phyloP scores from a whole-genome alignment of 441 rosid species.

The Erysimum cheiri region DNA sequence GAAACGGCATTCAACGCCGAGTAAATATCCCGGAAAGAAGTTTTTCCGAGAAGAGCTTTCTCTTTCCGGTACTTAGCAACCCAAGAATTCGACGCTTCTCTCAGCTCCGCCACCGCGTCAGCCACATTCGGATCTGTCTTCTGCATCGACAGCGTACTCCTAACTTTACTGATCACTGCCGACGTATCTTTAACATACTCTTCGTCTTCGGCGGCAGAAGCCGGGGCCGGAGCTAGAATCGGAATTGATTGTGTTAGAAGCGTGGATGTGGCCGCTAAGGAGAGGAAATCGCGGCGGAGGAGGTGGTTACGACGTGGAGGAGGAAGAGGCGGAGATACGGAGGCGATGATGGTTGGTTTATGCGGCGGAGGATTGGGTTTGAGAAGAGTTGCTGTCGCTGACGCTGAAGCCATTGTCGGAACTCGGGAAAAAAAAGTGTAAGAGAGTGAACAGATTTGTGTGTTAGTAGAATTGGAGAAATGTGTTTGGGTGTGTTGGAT shows the following conservation, averaged over 20 bases:
- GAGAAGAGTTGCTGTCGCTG: constrained; percentile 74
- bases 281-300: constrained; percentile 64
- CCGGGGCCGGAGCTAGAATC: constrained; percentile 57
- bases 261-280: constrained; percentile 44
- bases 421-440: constrained; percentile 10
- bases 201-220: constrained; percentile 62
- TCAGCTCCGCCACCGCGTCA: constrained; percentile 71
- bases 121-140: constrained; percentile 82
- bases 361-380: constrained; percentile 50
- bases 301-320: constrained; percentile 30
- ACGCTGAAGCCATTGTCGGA: constrained; percentile 65
- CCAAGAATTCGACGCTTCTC: constrained; percentile 82
- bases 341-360: constrained; percentile 46
- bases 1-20: constrained; percentile 92
- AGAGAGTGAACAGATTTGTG: not conserved
- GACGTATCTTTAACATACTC: constrained; percentile 81
- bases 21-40: constrained; percentile 83
- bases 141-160: constrained; percentile 72
- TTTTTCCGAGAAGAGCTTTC: constrained; percentile 75
- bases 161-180: constrained; percentile 72
- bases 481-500: constrained; percentile 30
- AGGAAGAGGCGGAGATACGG: constrained; percentile 38
- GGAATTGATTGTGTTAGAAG: constrained; percentile 29
- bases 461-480: constrained; percentile 17
- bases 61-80: constrained; percentile 93